Conservation (phyloP, 129 eudicot genomes). For the Saussurea involucrata region DNA sequence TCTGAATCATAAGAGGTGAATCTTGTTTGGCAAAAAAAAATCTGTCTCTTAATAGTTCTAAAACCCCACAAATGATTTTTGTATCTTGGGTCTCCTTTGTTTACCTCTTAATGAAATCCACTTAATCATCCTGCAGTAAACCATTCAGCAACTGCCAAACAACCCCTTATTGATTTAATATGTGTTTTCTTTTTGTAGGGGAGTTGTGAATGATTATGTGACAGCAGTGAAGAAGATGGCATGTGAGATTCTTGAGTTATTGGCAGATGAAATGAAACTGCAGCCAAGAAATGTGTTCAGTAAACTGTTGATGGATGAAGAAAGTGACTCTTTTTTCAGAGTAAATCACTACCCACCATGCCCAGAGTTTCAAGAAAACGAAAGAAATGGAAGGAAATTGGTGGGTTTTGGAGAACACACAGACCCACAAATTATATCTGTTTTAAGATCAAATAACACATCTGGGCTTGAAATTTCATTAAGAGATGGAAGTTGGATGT, state of each 20-base stretch:
- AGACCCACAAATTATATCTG: slow-evolving; percentile 90
- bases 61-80: no score
- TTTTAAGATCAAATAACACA: slow-evolving; percentile 74
- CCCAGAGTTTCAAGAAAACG: slow-evolving; percentile 38
- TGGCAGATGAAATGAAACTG: slow-evolving; percentile 75
- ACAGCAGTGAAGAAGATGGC: slow-evolving; percentile 72
- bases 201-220: slow-evolving; percentile 51
- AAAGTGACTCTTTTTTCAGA: slow-evolving; percentile 89
- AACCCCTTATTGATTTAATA: background rate
- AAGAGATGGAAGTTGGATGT: slow-evolving; percentile 73
- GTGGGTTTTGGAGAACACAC: slow-evolving; percentile 95
- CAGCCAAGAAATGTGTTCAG: slow-evolving; percentile 68
- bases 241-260: slow-evolving; percentile 63
- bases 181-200: slow-evolving; percentile 21
- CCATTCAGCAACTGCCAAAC: no score
- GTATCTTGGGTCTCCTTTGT: no score
- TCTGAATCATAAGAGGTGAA: no score
- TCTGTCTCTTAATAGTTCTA: no score
- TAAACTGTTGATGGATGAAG: slow-evolving; percentile 71
- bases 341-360: slow-evolving; percentile 83
- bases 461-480: slow-evolving; percentile 74
- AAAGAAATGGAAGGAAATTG: slow-evolving; percentile 33
- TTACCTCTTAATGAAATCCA: no score
- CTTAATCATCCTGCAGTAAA: no score
- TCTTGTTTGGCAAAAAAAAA: no score